A percentile compares a stretch with the other conserved stretches of the same genome.
These are phyloP conservation scores for Lactarius sanguifluus DNA, from an alignment of 768 basidiomycete genomes.

Conservation along the genomic window DNA sequence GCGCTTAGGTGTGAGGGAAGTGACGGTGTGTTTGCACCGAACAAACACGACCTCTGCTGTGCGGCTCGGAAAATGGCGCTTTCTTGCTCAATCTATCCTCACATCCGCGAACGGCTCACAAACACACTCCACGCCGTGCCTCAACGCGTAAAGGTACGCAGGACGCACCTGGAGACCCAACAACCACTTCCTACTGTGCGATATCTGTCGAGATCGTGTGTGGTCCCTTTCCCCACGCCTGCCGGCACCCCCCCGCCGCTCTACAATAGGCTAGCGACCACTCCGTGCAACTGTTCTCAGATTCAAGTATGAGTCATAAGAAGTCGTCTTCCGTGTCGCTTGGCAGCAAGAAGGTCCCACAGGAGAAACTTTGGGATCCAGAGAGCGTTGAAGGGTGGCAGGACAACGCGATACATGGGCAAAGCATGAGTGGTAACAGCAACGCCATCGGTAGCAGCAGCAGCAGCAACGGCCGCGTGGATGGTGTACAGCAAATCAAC, in stretches of 20 bases:
- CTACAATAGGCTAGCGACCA: background rate
- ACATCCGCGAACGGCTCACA: slow-evolving; percentile 14
- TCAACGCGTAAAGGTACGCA: slow-evolving; percentile 8
- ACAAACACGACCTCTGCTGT: slow-evolving; percentile 24
- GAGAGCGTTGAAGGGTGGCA: slow-evolving; percentile 4
- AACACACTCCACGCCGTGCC: slow-evolving; percentile 13
- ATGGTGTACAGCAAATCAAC: slow-evolving; percentile 32
- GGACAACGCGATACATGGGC: background rate
- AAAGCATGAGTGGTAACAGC: slow-evolving; percentile 12
- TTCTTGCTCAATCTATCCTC: slow-evolving; percentile 25
- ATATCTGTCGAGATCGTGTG: slow-evolving; percentile 64
- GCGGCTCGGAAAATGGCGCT: slow-evolving; percentile 26
- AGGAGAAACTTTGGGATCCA: slow-evolving; percentile 14
- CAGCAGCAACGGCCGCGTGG: background rate
- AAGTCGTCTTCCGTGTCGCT: slow-evolving; percentile 21
- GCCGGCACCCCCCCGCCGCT: slow-evolving; percentile 3
- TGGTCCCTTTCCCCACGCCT: slow-evolving; percentile 7
- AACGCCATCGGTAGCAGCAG: slow-evolving; percentile 17
- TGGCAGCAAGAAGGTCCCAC: slow-evolving; percentile 11
- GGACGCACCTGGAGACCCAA: slow-evolving; percentile 42
- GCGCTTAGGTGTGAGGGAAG: background rate
- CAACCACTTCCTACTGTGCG: slow-evolving; percentile 60
- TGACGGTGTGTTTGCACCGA: slow-evolving; percentile 25
- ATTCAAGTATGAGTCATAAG: slow-evolving; percentile 13
- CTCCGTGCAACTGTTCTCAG: background rate